Evolutionary conservation across 2,329 filamentous ascomycete species (phyloP).

Genomic region (Fusarium setosum): DNA sequence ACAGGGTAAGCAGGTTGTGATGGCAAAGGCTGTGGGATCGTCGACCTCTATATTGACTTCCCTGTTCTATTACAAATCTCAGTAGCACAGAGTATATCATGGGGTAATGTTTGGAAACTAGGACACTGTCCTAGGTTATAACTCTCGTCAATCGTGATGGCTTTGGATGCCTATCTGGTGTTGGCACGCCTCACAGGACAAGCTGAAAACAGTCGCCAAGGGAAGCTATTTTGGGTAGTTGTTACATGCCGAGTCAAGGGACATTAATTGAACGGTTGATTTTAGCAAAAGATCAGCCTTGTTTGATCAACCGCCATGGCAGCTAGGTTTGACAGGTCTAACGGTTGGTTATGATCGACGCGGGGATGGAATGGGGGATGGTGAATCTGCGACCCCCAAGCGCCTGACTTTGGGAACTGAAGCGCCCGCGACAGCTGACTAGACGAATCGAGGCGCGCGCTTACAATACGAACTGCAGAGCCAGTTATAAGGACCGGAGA

Average conservation of each 20-base stretch:
- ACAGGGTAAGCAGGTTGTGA: not conserved
- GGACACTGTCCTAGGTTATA: too few relatives aligned
- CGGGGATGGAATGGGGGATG: constrained; percentile 6
- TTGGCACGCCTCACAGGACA: too few relatives aligned
- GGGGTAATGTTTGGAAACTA: too few relatives aligned
- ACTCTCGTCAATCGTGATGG: too few relatives aligned
- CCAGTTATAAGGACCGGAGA: not conserved
- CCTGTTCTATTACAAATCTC: too few relatives aligned
- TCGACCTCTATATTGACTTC: too few relatives aligned
- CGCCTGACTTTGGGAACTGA: constrained; percentile 19
- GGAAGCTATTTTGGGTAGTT: too few relatives aligned
- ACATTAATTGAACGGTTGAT: too few relatives aligned
- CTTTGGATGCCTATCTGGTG: too few relatives aligned
- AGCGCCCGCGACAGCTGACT: constrained; percentile 6
- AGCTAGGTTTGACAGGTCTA: constrained; percentile 9
- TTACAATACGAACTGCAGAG: not conserved
- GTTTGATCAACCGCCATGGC: constrained; percentile 7
- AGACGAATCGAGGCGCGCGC: constrained; percentile 14
- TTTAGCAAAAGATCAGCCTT: not conserved
- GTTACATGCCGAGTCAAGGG: too few relatives aligned
- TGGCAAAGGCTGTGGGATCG: not conserved
- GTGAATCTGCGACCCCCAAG: constrained; percentile 6
- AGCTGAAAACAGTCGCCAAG: too few relatives aligned
- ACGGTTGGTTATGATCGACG: constrained; percentile 18
- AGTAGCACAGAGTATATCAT: too few relatives aligned